Base-by-base conservation (phyloP, 2,329 filamentous ascomycete species). In the Dissoconium aciculare region DNA sequence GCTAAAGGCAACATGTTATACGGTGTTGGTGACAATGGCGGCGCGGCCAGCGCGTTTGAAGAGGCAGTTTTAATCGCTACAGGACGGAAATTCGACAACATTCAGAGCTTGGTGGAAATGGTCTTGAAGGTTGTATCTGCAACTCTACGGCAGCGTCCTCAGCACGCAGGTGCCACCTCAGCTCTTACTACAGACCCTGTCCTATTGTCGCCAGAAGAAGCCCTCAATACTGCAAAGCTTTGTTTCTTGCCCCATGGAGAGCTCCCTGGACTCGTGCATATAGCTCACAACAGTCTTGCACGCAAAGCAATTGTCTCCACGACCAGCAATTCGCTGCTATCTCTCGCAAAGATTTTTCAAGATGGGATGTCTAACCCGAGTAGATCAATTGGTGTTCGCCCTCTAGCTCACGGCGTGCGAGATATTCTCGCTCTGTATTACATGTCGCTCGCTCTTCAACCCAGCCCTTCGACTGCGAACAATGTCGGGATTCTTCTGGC, bases 1-100 rank as follows among this genome's bases (percentile, higher is more conserved):
- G 85, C 87, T 12, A 98, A 95, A 55, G 89, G 87, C n/a, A 95
- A 95, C 40, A 91, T 95, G 78, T 66, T 95, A 2, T 98, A 98
- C 56, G 74, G 81, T 15, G 60, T 91, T 16, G 87, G 87, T 27
- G 78, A 94, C 42, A 79, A 89, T 40, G 64, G 67, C 23, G 71
- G 67, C 24, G 89, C 89, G 25, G 84, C 87, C 1, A 71, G 74
- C 44, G 83, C 89, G 3, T 98, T 98, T 45, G 89, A 98, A 53
- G 84, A 94, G 53, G 87, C 85, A 0, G 83, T 98, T 3, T 58
- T 94, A 31, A 87, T 98, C 39, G 85, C 83, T 35, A 70, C 79
- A 15, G 85, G 84, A 2, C 69, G 74, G 38, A 64, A 67, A 27
- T 67, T 77, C 4, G 65, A 69, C 37, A 76, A 74, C 14, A 80